Percentiles rank a stretch among this genome's conserved stretches.
These are phyloP conservation scores for Didymella pomorum DNA, from an alignment of 2,329 filamentous ascomycete species.

Conservation along the genomic window DNA sequence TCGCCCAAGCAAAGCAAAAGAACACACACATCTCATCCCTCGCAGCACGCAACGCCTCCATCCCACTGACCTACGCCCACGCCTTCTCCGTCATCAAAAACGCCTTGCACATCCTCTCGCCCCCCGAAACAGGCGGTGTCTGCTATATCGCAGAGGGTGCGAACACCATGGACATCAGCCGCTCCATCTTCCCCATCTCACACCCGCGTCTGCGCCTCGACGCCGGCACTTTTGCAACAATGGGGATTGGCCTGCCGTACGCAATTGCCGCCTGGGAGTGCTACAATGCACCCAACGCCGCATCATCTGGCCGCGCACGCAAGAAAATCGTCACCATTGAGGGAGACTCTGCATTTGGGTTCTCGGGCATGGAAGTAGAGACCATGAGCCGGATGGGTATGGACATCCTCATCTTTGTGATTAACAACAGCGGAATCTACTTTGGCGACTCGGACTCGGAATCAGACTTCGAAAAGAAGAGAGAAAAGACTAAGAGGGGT, in stretches of 20 bases:
- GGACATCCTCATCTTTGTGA: constrained; percentile 63
- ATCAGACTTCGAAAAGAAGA: constrained; percentile 56
- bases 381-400: constrained; percentile 64
- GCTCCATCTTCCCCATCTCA: constrained; percentile 62
- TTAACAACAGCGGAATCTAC: constrained; percentile 62
- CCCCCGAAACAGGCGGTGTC: constrained; percentile 56
- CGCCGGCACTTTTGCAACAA: constrained; percentile 66
- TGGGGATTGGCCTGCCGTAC: constrained; percentile 67
- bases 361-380: constrained; percentile 64
- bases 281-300: constrained; percentile 57
- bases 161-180: constrained; percentile 69
- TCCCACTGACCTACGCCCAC: constrained; percentile 31
- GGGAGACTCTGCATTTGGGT: constrained; percentile 65
- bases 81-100: constrained; percentile 63
- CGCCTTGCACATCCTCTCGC: constrained; percentile 57
- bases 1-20: constrained; percentile 1
- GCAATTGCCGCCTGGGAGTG: constrained; percentile 65
- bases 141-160: constrained; percentile 67
- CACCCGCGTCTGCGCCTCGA: constrained; percentile 65
- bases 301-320: constrained; percentile 34
- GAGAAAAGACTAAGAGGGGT: constrained; percentile 42
- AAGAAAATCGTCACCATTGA: constrained; percentile 66
- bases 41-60: constrained; percentile 34
- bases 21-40: not conserved
- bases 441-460: constrained; percentile 48